Conservation (phyloP, 1,139 yeast species). For the Lodderomyces orthopsilosis region DNA sequence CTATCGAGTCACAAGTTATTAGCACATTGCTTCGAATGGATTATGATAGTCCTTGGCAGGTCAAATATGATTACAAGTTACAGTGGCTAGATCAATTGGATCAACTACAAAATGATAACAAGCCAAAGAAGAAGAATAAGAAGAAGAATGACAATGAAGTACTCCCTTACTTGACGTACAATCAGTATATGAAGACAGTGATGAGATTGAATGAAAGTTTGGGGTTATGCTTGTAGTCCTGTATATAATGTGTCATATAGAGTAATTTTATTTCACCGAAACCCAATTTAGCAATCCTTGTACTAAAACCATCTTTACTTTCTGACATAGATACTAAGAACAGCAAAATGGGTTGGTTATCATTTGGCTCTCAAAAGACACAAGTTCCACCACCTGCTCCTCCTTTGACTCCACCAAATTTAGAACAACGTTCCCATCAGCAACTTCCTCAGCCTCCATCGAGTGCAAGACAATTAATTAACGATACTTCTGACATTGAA, state of each 20-base stretch:
- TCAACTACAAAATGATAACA: neutral
- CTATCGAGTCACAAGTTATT: slow-evolving; percentile 27
- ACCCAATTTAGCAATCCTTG: neutral
- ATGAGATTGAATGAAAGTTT: slow-evolving; percentile 37
- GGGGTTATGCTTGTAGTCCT: slow-evolving; percentile 21
- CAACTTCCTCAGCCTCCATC: neutral
- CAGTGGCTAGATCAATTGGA: slow-evolving; percentile 25
- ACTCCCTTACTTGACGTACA: slow-evolving; percentile 19
- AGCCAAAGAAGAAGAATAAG: slow-evolving; percentile 8
- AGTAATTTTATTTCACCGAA: neutral
- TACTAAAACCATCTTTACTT: neutral
- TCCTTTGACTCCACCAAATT: slow-evolving; percentile 16
- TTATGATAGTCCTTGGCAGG: slow-evolving; percentile 22
- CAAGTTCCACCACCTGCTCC: slow-evolving; percentile 4
- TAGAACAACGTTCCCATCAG: slow-evolving; percentile 37
- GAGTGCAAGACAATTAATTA: slow-evolving; percentile 18
- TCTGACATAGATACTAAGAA: too few relatives aligned
- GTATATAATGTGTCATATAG: neutral
- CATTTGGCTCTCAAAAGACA: slow-evolving; percentile 10
- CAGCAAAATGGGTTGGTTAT: slow-evolving; percentile 16
- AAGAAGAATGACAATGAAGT: neutral
- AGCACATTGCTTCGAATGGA: slow-evolving; percentile 34
- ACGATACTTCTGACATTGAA: slow-evolving; percentile 31
- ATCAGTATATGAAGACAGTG: slow-evolving; percentile 27
- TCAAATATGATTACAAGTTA: slow-evolving; percentile 31